Base-by-base conservation (phyloP, 768 basidiomycete genomes). In the Boletus reticuloceps region DNA sequence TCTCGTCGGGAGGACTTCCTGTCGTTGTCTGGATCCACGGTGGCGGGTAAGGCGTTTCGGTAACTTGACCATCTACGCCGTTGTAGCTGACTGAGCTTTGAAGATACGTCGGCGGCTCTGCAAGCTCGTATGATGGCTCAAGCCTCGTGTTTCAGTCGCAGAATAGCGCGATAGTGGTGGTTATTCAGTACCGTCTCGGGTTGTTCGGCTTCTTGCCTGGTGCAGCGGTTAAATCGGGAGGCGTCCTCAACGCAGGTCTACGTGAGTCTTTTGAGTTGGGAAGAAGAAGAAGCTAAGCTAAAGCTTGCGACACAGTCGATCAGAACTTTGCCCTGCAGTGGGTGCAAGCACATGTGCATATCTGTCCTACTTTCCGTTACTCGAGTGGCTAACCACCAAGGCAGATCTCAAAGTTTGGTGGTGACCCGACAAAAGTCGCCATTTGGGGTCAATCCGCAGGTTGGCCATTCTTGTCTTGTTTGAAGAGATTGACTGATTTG, bases 201-300 rank as follows among this genome's bases (percentile, higher is more conserved):
- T 13, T 72, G 7, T 69, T 74, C 25, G 79, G 79, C 7, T 82
- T 81, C 62, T 62, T 82, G 32, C 53, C 80, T 20, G 79, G 80
- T 1, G 54, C 64, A 36, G 60, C 72, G 31, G 73, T 81, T 7
- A 75, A 81, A 50, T 60, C 69, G 9, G 66, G 67, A 10, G 81
- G 81, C 7, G 73, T 58, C 3, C 59, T 80, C 51, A 82, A 82
- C 45, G 79, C 76, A 14, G 81, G 80, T 19, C 58, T 82, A 47
- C 64, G 81, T 81, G 54, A 50, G 77, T 70, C 27, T 27, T 8
- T 22, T 31, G 6, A 43, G 17, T 27, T 29, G 11, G 5, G 31
- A 9, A 13, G 45, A 9, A 13, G 45, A 31, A 32, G 46, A 22
- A 13, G 11, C 12, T n/a, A 9, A 0, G 27, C n/a, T 50, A 20